These are phyloP conservation scores for Xeromyces bisporus DNA, from an alignment of 495 filamentous ascomycete genomes.

Conservation along the genomic window DNA sequence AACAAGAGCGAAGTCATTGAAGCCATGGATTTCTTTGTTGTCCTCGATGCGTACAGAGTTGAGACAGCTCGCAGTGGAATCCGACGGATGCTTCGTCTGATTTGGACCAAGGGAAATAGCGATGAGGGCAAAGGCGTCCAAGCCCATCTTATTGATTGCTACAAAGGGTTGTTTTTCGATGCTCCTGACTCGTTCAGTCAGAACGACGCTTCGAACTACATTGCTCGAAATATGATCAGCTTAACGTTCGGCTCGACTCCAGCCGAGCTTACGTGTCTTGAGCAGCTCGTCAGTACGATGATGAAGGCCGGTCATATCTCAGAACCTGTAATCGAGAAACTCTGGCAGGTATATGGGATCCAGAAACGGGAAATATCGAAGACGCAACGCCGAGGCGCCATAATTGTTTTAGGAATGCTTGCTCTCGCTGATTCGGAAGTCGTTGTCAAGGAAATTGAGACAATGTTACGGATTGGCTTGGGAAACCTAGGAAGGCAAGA, in stretches of 20 bases:
- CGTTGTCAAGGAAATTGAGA: constrained; percentile 83
- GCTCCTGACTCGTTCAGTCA: constrained; percentile 70
- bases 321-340: constrained; percentile 71
- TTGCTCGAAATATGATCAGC: constrained; percentile 97
- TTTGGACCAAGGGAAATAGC: constrained; percentile 98
- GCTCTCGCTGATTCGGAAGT: constrained; percentile 85
- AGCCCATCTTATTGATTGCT: constrained; percentile 91
- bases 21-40: constrained; percentile 96
- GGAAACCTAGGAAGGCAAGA: constrained; percentile 65
- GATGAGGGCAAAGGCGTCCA: constrained; percentile 98
- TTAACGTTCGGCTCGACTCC: constrained; percentile 88
- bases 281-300: constrained; percentile 91
- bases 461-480: constrained; percentile 78
- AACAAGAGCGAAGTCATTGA: constrained; percentile 98
- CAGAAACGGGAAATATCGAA: constrained; percentile 85
- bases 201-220: constrained; percentile 89
- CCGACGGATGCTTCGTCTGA: constrained; percentile 81
- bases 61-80: constrained; percentile 81
- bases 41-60: constrained; percentile 86
- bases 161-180: constrained; percentile 89
- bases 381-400: constrained; percentile 80
- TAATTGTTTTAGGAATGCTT: constrained; percentile 95
- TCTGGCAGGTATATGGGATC: constrained; percentile 95
- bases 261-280: constrained; percentile 85
- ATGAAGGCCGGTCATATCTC: constrained; percentile 82